A percentile compares a stretch with the other conserved stretches of the same genome.
Evolutionary conservation across 495 filamentous ascomycete genomes (phyloP).

Genomic region (Filosporella fistucella): DNA sequence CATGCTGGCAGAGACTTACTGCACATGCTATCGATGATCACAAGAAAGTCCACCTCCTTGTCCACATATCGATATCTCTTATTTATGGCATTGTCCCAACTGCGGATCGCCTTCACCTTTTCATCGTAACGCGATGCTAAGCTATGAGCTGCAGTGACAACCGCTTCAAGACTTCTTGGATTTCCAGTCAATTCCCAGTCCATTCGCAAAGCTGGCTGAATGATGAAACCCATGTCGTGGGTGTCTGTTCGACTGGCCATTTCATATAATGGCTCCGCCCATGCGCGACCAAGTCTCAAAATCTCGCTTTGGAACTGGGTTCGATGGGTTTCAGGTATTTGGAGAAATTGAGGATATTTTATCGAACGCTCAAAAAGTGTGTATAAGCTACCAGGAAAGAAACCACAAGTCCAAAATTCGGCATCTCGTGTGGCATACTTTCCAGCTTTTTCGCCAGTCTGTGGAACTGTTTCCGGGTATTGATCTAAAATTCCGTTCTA

Average conservation of each 20-base stretch:
- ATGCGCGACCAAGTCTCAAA: conserved; percentile 30
- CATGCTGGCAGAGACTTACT: no score
- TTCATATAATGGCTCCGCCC: conserved; percentile 30
- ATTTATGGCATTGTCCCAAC: conserved; percentile 31
- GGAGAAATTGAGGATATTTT: conserved; percentile 4
- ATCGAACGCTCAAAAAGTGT: conserved; percentile 26
- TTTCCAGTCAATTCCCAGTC: conserved; percentile 32
- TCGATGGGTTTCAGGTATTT: background rate
- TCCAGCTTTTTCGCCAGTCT: background rate
- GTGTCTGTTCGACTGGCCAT: conserved; percentile 33
- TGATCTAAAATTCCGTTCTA: no score
- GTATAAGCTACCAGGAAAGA: conserved; percentile 37
- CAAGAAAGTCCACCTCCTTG: conserved; percentile 25
- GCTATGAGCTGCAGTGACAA: conserved; percentile 30
- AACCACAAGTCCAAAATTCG: conserved; percentile 34
- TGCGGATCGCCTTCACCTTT: conserved; percentile 29
- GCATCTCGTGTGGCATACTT: conserved; percentile 13
- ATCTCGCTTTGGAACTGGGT: conserved; percentile 10
- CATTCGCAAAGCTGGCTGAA: conserved; percentile 29
- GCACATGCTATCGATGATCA: conserved; percentile 44
- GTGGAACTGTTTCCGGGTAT: conserved; percentile 30
- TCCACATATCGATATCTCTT: conserved; percentile 20
- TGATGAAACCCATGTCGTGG: conserved; percentile 44
- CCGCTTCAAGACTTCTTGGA: conserved; percentile 20
- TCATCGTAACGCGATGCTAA: conserved; percentile 31